Evolutionary conservation across 1,284 basidiomycete species (phyloP).

Genomic region (Cryptococcus sp.): DNA sequence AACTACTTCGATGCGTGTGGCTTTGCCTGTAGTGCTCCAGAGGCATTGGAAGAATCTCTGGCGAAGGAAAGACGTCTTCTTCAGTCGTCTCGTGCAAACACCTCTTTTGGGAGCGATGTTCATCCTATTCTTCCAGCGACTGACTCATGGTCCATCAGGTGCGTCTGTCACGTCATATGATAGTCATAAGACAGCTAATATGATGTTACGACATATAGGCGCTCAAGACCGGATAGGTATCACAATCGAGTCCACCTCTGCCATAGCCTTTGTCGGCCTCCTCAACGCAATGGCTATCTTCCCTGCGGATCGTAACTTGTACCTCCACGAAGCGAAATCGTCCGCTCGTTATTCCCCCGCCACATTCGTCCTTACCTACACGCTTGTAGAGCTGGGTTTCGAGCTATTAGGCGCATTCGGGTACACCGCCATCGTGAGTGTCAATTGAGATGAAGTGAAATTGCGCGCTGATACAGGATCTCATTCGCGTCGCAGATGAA

Average conservation of each 20-base stretch:
- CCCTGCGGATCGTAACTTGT: conserved; percentile 53
- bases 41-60: conserved; percentile 53
- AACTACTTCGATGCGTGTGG: conserved; percentile 47
- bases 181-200: neutral
- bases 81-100: conserved; percentile 50
- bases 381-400: conserved; percentile 52
- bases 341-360: conserved; percentile 52
- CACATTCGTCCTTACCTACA: conserved; percentile 55
- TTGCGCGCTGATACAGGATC: neutral
- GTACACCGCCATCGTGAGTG: conserved; percentile 38
- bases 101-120: conserved; percentile 51
- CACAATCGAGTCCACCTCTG: conserved; percentile 41
- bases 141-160: conserved; percentile 46
- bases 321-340: conserved; percentile 52
- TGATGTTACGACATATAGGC: conserved; percentile 19
- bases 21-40: conserved; percentile 50
- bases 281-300: conserved; percentile 55
- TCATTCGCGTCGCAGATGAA: conserved; percentile 41
- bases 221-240: conserved; percentile 55
- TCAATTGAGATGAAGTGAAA: neutral
- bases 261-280: conserved; percentile 50
- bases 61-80: conserved; percentile 50
- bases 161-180: neutral
- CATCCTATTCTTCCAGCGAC: conserved; percentile 54
- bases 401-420: conserved; percentile 45